Evolutionary conservation across 2,329 filamentous ascomycete species (phyloP).

Genomic region (Xylariales sp.): DNA sequence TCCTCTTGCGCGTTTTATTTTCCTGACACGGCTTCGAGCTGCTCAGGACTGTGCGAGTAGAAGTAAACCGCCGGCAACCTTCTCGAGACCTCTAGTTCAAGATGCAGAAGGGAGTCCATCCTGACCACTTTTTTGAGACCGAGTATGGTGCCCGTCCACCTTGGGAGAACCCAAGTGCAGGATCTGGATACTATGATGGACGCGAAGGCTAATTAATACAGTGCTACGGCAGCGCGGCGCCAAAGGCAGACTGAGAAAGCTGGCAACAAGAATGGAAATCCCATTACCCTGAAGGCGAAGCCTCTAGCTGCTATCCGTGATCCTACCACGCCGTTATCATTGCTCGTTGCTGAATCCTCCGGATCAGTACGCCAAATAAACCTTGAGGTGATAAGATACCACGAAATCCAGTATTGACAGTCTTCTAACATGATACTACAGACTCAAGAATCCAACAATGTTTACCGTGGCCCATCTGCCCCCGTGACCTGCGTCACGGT

Average conservation of each 20-base stretch:
- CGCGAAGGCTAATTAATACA: conserved; percentile 38
- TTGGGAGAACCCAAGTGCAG: too few species aligned
- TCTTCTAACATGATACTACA: conserved; percentile 11
- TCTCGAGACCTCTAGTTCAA: too few species aligned
- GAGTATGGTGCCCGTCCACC: conserved; percentile 65
- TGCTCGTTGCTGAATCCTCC: conserved; percentile 86
- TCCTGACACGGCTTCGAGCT: too few species aligned
- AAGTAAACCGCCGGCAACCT: too few species aligned
- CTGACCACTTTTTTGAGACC: conserved; percentile 87
- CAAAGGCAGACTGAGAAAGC: conserved; percentile 65
- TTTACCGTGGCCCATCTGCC: conserved; percentile 70
- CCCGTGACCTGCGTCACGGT: conserved; percentile 76
- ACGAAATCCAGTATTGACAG: not conserved
- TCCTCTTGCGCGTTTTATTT: too few species aligned
- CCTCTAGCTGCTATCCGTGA: conserved; percentile 71
- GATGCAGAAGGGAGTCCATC: conserved; percentile 63
- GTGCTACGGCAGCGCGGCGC: conserved; percentile 43
- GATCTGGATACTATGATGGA: conserved; percentile 15
- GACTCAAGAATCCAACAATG: conserved; percentile 36
- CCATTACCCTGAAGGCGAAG: conserved; percentile 79
- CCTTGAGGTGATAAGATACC: conserved; percentile 58
- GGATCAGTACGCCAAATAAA: conserved; percentile 71
- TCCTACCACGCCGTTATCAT: conserved; percentile 51
- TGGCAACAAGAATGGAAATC: conserved; percentile 75
- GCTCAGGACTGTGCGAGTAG: too few species aligned